phyloP scores from a whole-genome alignment of 177 flowering plant genomes.

The Vitis hybrid region DNA sequence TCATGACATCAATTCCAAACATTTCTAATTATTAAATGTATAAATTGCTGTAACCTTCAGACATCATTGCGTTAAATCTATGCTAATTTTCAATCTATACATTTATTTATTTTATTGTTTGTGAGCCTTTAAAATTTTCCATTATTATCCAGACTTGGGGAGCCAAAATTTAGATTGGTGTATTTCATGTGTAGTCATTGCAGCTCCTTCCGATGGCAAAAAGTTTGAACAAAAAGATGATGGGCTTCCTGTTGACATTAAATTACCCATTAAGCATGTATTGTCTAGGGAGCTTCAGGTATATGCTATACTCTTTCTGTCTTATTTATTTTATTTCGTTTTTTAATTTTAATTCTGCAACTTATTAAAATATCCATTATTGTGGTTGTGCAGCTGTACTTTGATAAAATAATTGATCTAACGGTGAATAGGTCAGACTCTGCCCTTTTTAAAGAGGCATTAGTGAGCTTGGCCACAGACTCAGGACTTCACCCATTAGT shows the following conservation, averaged over 20 bases:
- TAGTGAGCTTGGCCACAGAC: constrained; percentile 83
- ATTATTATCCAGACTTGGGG: neutral
- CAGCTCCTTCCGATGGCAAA: constrained; percentile 56
- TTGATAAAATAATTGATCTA: constrained; percentile 87
- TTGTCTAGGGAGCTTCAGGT: constrained; percentile 93
- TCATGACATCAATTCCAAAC: too few relatives aligned
- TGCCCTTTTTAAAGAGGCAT: constrained; percentile 71
- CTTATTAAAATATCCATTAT: constrained; percentile 5
- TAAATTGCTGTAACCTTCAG: too few relatives aligned
- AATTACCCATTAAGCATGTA: constrained; percentile 76
- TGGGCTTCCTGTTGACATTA: constrained; percentile 65
- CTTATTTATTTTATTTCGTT: neutral
- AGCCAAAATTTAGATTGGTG: neutral
- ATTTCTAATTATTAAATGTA: too few relatives aligned
- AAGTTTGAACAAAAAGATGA: constrained; percentile 70
- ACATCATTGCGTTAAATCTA: too few relatives aligned
- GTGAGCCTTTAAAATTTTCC: neutral
- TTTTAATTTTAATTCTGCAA: neutral
- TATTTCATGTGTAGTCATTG: constrained; percentile 35
- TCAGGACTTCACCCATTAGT: constrained; percentile 96
- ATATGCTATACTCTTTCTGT: neutral
- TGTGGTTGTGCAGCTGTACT: constrained; percentile 70
- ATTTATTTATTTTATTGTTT: neutral
- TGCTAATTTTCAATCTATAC: too few relatives aligned
- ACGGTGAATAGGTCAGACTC: constrained; percentile 66